phyloP scores from a whole-genome alignment of 305 asterid genomes.

The Solanum hybrid region DNA sequence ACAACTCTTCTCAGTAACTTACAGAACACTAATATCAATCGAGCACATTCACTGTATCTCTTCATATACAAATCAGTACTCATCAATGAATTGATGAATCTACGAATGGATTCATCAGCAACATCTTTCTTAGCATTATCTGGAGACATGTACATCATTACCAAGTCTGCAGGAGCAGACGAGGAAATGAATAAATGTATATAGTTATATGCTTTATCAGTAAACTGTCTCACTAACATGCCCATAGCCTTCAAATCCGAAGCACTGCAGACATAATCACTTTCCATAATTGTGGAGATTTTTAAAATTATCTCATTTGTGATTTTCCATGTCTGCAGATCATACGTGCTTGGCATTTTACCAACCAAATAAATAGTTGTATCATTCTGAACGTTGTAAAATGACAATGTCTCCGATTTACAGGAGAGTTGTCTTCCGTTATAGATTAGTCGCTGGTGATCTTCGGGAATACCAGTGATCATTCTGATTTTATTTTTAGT shows the following conservation, averaged over 20 bases:
- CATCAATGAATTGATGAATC: constrained; percentile 1
- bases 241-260: background rate
- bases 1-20: constrained; percentile 8
- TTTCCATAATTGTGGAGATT: background rate
- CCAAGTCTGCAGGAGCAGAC: background rate
- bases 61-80: background rate
- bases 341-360: background rate
- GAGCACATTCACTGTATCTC: background rate
- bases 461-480: background rate
- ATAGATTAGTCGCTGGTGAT: background rate
- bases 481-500: background rate
- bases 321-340: background rate
- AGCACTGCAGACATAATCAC: background rate
- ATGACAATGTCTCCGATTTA: background rate
- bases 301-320: background rate
- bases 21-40: constrained; percentile 11
- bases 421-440: background rate
- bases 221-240: background rate
- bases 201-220: background rate
- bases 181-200: background rate
- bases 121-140: background rate
- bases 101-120: constrained; percentile 5
- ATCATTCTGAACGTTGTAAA: background rate
- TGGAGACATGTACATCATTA: constrained; percentile 12
- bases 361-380: background rate